Base-by-base conservation (phyloP, 2,329 filamentous ascomycete species). In the Pezicula neosporulosa region DNA sequence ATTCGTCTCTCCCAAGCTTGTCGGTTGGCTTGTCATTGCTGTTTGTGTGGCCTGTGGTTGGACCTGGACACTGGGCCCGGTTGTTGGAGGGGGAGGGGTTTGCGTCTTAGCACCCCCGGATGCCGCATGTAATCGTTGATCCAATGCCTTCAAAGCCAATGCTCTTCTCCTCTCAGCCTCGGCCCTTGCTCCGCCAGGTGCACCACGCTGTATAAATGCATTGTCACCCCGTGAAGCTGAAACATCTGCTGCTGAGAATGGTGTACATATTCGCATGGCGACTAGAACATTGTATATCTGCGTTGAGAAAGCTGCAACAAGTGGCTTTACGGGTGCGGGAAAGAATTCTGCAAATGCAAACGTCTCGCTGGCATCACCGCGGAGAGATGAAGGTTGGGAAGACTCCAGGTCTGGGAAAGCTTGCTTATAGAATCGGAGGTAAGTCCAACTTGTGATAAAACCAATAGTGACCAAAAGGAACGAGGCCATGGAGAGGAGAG, bases 281-380 rank as follows among this genome's bases (percentile, higher is more conserved):
- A 97, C 86, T 1, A 97, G 76, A 4, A 87, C 68, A 52, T 80
- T 77, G 72, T 93, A 97, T 24, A 97, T 69, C 54, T 83, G 77
- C 60, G 90, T 85, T 10, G 88, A 81, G n/a, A 96, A 67, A 9
- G 83, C 78, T 15, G 86, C 82, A 39, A 97, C 79, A 13, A 89
- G 75, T 0, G 90, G 88, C 67, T 97, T 93, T 39, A 89, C 74
- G 3, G 86, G 83, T 45, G 87, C 88, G 0, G 94, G 94, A 73
- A 97, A 97, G 76, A 99, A 96, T 63, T 94, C 90, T 58, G 91
- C 87, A 68, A 99, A 96, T 7, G 92, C 88, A 67, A 99, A 99
- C 0, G 92, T 96, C 70, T 99, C 94, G 69, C 89, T 95, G 35
- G 94, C 90, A 68, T 99, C 94, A 56, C 94, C 94, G 57, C 86